Evolutionary conservation across 768 basidiomycete species (phyloP), one percentile per base, ranked within the genome.

Genomic region (Phanerochaete carnosa): DNA sequence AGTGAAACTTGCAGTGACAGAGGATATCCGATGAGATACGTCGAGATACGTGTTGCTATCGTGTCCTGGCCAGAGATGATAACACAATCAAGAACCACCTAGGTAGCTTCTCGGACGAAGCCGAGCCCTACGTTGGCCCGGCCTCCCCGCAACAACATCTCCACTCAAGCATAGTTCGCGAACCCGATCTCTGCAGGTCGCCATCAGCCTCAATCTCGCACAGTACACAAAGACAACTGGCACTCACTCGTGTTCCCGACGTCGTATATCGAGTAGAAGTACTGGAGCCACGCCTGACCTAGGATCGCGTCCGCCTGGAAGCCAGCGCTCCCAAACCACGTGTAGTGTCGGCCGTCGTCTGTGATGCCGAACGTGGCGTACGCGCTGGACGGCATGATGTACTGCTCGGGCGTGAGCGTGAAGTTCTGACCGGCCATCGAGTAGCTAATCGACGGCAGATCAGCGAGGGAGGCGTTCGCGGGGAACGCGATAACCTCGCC

Each of bases 261-360:
- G 29, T 61, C 60, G 51, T 61, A 61, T 2, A 46, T 55, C 19
- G 60, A 47, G 55, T 61, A 61, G 19, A 55, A 32, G 46, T 50
- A 28, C 45, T 61, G 54, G 22, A 61, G 22, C 25, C 37, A 55
- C 23, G 45, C 56, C 47, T 61, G 54, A 2, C 60, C 60, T n/a
- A 61, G 29, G 19, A 26, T 29, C n/a, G 37, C 25, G 28, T 23
- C 22, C 23, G 29, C 13, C n/a, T 32, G 45, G 8, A 43, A 19
- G 8, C 60, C 60, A 6, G 28, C 55, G 16, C 39, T 33, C 12
- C 19, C 45, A 8, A 61, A 29, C 59, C 59, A 60, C 15, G 59
- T 43, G 53, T 60, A 52, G 15, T 30, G 32, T 19, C 39, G 39
- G 13, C n/a, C 15, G 33, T 60, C 59, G 29, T 60, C 52, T 5